phyloP scores from a whole-genome alignment of 495 filamentous ascomycete genomes.

The Usnea hakonensis region DNA sequence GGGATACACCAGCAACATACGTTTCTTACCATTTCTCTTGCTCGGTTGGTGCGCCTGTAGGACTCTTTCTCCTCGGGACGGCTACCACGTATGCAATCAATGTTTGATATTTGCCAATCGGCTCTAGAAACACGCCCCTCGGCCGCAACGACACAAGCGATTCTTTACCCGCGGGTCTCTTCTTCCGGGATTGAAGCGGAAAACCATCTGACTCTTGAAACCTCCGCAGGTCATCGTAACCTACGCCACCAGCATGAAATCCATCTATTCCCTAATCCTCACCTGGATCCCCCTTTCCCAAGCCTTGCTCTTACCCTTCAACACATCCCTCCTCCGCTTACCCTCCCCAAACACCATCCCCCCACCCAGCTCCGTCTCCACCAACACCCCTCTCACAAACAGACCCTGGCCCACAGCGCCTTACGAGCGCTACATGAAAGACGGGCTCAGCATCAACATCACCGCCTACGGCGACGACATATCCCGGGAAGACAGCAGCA shows the following conservation, averaged over 20 bases:
- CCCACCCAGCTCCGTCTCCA: not conserved
- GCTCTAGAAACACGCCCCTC: not conserved
- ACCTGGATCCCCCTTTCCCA: not conserved
- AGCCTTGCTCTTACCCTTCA: not conserved
- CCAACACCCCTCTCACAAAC: not conserved
- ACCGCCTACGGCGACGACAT: not conserved
- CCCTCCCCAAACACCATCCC: not conserved
- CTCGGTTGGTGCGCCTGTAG: not conserved
- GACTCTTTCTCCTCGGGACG: not conserved
- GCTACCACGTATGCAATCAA: not conserved
- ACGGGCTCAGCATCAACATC: not conserved
- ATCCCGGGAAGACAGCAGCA: not conserved
- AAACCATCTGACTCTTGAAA: not conserved
- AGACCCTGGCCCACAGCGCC: not conserved
- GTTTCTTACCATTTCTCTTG: not conserved
- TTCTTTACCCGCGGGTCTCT: not conserved
- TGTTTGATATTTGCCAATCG: not conserved
- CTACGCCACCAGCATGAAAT: not conserved
- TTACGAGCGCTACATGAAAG: not conserved
- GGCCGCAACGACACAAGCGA: not conserved
- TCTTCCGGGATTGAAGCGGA: not conserved
- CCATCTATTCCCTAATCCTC: not conserved
- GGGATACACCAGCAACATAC: not conserved
- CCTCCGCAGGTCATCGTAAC: not conserved
- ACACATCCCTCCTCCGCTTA: not conserved